Evolutionary conservation across 2,329 filamentous ascomycete species (phyloP), one percentile per base, ranked within the genome.

Genomic region (Arthrobotrys sinensis): DNA sequence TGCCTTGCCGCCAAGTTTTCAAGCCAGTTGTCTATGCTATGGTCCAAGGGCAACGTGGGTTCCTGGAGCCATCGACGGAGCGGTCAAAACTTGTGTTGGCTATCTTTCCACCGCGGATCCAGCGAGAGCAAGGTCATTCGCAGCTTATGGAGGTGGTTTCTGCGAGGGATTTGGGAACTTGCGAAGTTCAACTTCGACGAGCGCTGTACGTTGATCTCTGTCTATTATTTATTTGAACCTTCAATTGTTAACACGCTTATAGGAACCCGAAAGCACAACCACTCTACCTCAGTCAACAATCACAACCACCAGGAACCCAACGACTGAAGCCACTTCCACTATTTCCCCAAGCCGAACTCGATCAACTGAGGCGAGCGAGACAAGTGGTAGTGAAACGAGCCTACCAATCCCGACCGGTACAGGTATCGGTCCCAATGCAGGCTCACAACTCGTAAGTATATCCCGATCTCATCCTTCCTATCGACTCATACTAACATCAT

Each of bases 1-100:
- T 16, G 72, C 62, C 3, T 36, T 72, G 28, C 19, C 67, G 4
- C 62, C 43, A 11, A 72, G 62, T 8, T 43, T 63, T 19, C 75
- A 78, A 46, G 75, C 75, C 4, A 78, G 75, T 14, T 78, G 75
- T 52, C 62, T 78, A n/a, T 78, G 75, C 34, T 78, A 78, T 40
- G 75, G 63, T 4, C 45, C 75, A 14, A 55, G 28, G 11, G 45
- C 53, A 10, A 46, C 16, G 5, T 78, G 75, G 75, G 67, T 68
- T 1, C 75, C 75, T 2, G 53, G 50, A 4, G 21, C 48, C 3
- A 63, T 72, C 7, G 75, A 78, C 28, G 65, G 60, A 7, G 67
- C 67, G 8, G 66, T 63, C 4, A 45, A 57, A 16, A 72, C 67
- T 6, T 78, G 75, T 16, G 19, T 78, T 21, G 46, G 63, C 4